Percentiles rank a stretch among this genome's conserved stretches.
Conservation (phyloP, 176 grass and related monocot genomes). For the Saccharum spontaneum region DNA sequence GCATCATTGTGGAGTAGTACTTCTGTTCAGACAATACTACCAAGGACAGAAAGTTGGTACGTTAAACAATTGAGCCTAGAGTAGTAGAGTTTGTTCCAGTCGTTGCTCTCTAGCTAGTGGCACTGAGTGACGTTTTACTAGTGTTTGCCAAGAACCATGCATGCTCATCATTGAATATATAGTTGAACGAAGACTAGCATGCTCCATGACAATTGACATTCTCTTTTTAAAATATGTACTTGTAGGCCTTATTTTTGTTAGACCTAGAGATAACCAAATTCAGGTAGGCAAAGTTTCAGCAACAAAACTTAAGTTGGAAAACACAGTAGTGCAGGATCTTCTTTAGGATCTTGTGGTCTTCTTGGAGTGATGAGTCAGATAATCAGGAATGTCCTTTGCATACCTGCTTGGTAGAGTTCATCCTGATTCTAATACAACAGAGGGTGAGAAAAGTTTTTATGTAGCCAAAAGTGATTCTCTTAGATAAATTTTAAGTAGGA, state of each 20-base stretch:
- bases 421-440: too few relatives aligned
- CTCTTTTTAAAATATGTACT: background rate
- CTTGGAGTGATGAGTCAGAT: background rate
- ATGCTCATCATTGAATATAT: background rate
- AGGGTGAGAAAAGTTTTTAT: background rate
- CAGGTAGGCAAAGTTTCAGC: background rate
- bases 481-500: background rate
- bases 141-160: background rate
- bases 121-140: background rate
- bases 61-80: background rate
- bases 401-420: background rate
- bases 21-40: background rate
- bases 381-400: background rate
- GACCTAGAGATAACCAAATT: background rate
- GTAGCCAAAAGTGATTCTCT: background rate
- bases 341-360: background rate
- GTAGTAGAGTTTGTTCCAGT: background rate
- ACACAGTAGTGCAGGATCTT: background rate
- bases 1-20: background rate
- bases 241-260: background rate
- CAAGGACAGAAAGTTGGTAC: background rate
- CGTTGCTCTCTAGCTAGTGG: slow-evolving; percentile 7
- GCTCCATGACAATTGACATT: background rate
- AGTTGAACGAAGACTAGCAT: background rate
- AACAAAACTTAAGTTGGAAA: background rate